Conservation (phyloP, 2,329 filamentous ascomycete genomes). For the Drechslerella dactyloides region DNA sequence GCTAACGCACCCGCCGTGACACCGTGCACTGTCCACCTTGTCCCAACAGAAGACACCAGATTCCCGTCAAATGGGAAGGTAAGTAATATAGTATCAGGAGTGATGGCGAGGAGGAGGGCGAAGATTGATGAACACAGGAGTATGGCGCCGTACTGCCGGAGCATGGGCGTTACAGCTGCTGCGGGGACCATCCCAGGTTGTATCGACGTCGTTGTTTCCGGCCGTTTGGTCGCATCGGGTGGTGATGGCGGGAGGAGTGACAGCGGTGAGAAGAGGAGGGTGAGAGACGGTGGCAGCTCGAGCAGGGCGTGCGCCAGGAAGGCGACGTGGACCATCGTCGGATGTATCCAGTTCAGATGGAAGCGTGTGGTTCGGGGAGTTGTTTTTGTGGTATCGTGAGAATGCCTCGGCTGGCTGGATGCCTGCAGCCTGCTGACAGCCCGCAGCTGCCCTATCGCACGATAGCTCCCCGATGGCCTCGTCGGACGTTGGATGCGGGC, state of each 20-base stretch:
- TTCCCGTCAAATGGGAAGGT: background rate
- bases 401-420: background rate
- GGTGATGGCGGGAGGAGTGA: slow-evolving; percentile 14
- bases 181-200: background rate
- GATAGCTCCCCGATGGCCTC: too few relatives aligned
- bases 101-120: slow-evolving; percentile 25
- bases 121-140: slow-evolving; percentile 26
- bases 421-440: background rate
- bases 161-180: slow-evolving; percentile 6
- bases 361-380: background rate
- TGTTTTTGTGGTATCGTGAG: slow-evolving; percentile 19
- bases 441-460: too few relatives aligned
- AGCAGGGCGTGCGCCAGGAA: slow-evolving; percentile 35
- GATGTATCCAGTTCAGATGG: background rate
- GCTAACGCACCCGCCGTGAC: slow-evolving; percentile 12
- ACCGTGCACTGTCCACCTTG: slow-evolving; percentile 23
- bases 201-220: background rate
- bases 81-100: slow-evolving; percentile 10
- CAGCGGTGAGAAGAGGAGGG: slow-evolving; percentile 29
- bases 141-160: slow-evolving; percentile 40
- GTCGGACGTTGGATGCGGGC: too few relatives aligned
- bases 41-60: too few relatives aligned
- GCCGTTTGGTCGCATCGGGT: background rate
- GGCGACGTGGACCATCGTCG: slow-evolving; percentile 12
- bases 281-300: slow-evolving; percentile 28